Conservation (phyloP, 164 flowering plant genomes). For the Stephania japonica region DNA sequence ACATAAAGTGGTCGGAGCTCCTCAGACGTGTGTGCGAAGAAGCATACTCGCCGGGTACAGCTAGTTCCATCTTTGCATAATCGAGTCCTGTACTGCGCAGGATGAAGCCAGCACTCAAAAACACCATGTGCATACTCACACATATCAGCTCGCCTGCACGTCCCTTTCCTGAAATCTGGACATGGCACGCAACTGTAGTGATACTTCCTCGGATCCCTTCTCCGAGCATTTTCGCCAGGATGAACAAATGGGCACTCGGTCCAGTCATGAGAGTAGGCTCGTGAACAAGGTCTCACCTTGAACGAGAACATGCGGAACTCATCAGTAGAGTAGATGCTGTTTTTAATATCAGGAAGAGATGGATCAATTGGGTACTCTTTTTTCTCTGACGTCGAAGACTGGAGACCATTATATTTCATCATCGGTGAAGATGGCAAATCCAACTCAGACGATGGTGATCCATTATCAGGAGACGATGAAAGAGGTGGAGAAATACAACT, state of each 20-base stretch:
- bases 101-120: constrained; percentile 97
- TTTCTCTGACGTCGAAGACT: constrained; percentile 42
- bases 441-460: constrained; percentile 48
- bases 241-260: constrained; percentile 98
- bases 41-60: constrained; percentile 79
- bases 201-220: constrained; percentile 88
- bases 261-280: constrained; percentile 98
- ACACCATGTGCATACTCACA: constrained; percentile 98
- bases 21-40: constrained; percentile 83
- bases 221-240: constrained; percentile 95
- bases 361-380: constrained; percentile 87
- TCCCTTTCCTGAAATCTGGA: constrained; percentile 91
- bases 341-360: constrained; percentile 84
- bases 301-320: constrained; percentile 94
- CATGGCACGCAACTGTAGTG: constrained; percentile 98
- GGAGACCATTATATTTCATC: constrained; percentile 32
- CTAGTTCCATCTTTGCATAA: constrained; percentile 83
- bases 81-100: constrained; percentile 90
- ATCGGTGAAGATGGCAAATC: constrained; percentile 42
- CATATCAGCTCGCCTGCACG: constrained; percentile 83
- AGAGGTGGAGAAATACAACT: constrained; percentile 48
- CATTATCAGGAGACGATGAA: constrained; percentile 55
- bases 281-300: constrained; percentile 90
- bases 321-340: constrained; percentile 81
- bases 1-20: constrained; percentile 84